Evolutionary conservation across 805 yeast genomes (phyloP), one percentile per base, ranked within the genome.

Genomic region (Spathaspora hagerdaliae): DNA sequence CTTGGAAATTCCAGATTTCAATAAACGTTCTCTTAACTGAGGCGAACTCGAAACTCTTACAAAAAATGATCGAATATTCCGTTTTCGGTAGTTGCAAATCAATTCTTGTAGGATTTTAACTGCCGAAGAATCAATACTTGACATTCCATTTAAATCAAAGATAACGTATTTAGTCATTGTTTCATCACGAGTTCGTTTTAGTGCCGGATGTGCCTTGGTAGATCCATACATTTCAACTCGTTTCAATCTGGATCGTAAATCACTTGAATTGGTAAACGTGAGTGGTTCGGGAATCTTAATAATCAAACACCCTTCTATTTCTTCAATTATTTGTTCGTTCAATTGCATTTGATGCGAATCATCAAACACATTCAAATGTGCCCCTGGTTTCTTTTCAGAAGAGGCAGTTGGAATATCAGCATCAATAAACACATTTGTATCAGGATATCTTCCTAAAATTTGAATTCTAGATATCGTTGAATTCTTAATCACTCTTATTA

Each of bases 401-500:
- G 39, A 35, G 12, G 38, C 15, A 56, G 34, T 43, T 7, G 47
- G 49, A n/a, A 63, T 57, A 47, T 71, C 77, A 3, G 77, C 75
- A 56, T 71, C 68, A 27, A 70, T 56, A 47, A 71, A 71, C 1
- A 60, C 59, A 47, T 70, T 69, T 1, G 75, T 60, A 4, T 72
- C 72, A 31, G 64, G 74, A 27, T 65, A 57, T 37, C 78, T 58
- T 1, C 77, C 79, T 45, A 74, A 54, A 44, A 74, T 70, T 42
- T 72, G 75, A 50, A 74, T 73, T 33, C 74, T 57, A 7, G 77
- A 72, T 39, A 61, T 56, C 0, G 77, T 64, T 11, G 76, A 67
- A 50, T 69, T 64, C 45, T 64, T 65, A 31, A 74, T 63, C 5
- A 92, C 91, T 46, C 95, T 71, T 31, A 91, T 71, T 14, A 92